These are phyloP conservation scores for Bolboschoenus planiculmis DNA, from an alignment of 176 grass and related monocot species.

Conservation along the genomic window DNA sequence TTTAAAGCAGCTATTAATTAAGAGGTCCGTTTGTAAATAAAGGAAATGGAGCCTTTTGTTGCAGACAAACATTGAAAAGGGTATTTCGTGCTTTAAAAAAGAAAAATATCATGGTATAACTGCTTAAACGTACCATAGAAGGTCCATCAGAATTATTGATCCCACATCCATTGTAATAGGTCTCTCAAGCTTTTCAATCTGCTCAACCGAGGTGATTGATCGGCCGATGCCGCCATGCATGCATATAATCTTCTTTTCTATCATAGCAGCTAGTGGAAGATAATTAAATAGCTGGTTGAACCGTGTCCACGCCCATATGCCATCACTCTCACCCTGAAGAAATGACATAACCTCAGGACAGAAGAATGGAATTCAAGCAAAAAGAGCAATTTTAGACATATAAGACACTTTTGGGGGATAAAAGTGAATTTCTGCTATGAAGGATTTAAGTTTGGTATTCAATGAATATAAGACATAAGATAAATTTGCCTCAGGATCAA, in stretches of 20 bases:
- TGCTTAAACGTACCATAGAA: constrained; percentile 61
- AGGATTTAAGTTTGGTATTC: not conserved
- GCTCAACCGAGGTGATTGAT: constrained; percentile 84
- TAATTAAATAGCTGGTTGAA: constrained; percentile 98
- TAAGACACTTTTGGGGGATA: not conserved
- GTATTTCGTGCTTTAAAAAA: not conserved
- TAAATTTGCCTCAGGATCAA: not conserved
- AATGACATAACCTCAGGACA: not conserved
- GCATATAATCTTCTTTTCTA: constrained; percentile 99
- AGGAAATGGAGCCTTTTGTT: not conserved
- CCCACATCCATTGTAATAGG: constrained; percentile 99
- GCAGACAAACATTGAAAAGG: not conserved
- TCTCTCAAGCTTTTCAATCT: constrained; percentile 98
- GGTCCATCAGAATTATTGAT: constrained; percentile 95
- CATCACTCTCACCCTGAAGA: constrained; percentile 92
- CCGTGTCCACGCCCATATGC: constrained; percentile 95
- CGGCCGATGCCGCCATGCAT: constrained; percentile 99
- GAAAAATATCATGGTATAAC: not conserved
- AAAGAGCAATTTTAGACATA: too few relatives aligned
- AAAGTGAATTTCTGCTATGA: not conserved
- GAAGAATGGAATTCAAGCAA: not conserved
- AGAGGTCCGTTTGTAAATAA: not conserved
- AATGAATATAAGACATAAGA: not conserved
- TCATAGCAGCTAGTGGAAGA: constrained; percentile 94
- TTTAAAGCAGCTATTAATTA: not conserved